Conservation (phyloP, 2,329 filamentous ascomycete species). For the Nothophoma quercina region DNA sequence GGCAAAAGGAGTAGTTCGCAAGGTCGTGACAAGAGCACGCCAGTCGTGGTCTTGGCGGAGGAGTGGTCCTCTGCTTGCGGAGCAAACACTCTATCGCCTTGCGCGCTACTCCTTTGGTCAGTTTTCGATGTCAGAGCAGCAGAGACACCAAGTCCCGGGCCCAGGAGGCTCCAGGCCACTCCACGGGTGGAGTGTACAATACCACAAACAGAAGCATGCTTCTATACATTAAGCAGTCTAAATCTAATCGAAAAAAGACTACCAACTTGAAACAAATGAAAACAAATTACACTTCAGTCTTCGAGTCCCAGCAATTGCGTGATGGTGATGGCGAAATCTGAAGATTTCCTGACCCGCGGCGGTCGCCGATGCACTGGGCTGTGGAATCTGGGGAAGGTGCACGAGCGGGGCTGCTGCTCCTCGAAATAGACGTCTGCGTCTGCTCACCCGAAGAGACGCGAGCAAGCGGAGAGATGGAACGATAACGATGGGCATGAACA, state of each 20-base stretch:
- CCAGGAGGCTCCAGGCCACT: conserved; percentile 9
- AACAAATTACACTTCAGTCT: not conserved
- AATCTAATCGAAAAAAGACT: conserved; percentile 20
- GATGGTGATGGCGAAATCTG: not conserved
- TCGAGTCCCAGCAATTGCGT: not conserved
- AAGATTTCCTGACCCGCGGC: not conserved
- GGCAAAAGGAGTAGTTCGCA: conserved; percentile 11
- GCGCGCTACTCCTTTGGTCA: not conserved
- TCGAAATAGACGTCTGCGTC: conserved; percentile 1
- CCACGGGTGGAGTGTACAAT: conserved; percentile 11
- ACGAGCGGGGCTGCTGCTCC: conserved; percentile 2
- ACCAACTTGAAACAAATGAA: conserved; percentile 2
- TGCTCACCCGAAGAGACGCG: not conserved
- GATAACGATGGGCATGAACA: not conserved
- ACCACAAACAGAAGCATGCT: conserved; percentile 14
- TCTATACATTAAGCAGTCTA: conserved; percentile 16
- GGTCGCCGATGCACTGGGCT: not conserved
- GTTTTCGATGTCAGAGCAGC: not conserved
- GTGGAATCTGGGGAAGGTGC: conserved; percentile 13
- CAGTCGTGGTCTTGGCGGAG: conserved; percentile 41
- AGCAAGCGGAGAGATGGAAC: not conserved
- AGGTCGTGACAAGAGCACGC: conserved; percentile 41
- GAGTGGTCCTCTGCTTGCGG: conserved; percentile 50
- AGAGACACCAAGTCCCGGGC: conserved; percentile 14
- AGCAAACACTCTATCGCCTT: conserved; percentile 37